Conservation (phyloP, 768 basidiomycete species). For the Tulasnella sp. region DNA sequence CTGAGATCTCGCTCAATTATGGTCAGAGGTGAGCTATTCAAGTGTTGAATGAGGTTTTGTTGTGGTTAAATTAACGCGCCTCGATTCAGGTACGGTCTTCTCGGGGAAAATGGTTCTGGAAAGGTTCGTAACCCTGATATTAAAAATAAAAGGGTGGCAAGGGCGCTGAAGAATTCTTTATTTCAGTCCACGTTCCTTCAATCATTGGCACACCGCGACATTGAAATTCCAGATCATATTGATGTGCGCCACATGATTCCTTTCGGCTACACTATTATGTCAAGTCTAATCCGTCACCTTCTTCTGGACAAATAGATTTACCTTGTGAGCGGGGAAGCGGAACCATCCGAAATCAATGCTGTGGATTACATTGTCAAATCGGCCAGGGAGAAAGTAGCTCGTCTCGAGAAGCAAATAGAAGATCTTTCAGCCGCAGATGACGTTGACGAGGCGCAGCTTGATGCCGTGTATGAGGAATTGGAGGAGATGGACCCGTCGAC, state of each 20-base stretch:
- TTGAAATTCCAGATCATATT: constrained; percentile 86
- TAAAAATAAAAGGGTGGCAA: neutral
- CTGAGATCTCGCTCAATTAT: constrained; percentile 70
- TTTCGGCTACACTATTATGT: neutral
- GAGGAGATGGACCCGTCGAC: constrained; percentile 94
- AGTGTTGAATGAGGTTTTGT: too few relatives aligned
- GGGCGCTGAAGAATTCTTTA: neutral
- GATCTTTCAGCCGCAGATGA: constrained; percentile 81
- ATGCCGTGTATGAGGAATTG: constrained; percentile 84
- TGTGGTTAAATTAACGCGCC: neutral
- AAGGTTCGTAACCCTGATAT: constrained; percentile 44
- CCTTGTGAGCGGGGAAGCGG: constrained; percentile 89
- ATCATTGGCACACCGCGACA: constrained; percentile 90
- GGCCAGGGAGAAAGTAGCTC: constrained; percentile 84
- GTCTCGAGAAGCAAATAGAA: constrained; percentile 86
- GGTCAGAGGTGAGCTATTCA: constrained; percentile 45
- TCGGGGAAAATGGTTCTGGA: constrained; percentile 98
- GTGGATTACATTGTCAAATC: constrained; percentile 92
- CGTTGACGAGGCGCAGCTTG: constrained; percentile 78
- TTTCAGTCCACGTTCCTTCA: constrained; percentile 84
- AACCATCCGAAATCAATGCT: constrained; percentile 91
- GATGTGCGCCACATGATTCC: constrained; percentile 49
- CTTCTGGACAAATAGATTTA: constrained; percentile 47
- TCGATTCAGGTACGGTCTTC: constrained; percentile 56
- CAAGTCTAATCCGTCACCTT: neutral